These are phyloP conservation scores for Mallotus japonicus DNA, from an alignment of 441 rosid genomes.

Conservation along the genomic window DNA sequence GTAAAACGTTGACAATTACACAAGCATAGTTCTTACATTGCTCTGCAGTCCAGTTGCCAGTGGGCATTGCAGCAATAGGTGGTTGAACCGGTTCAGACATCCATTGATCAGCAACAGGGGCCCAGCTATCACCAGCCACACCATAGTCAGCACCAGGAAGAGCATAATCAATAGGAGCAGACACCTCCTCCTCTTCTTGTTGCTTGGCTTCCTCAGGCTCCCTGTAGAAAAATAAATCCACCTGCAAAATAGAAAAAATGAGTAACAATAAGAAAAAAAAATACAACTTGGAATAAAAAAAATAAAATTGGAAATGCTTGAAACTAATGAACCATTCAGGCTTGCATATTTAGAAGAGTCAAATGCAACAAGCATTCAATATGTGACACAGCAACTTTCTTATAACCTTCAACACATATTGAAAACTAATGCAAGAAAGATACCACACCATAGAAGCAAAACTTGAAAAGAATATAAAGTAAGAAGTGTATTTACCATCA, in stretches of 20 bases:
- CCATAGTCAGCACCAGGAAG: slow-evolving; percentile 9
- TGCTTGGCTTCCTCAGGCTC: slow-evolving; percentile 85
- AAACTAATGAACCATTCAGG: not conserved
- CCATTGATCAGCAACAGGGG: slow-evolving; percentile 17
- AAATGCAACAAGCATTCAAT: not conserved
- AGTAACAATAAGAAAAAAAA: not conserved
- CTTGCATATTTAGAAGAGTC: not conserved
- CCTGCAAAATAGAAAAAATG: slow-evolving; percentile 41
- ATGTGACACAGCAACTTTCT: not conserved
- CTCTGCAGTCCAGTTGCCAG: slow-evolving; percentile 8
- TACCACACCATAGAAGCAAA: not conserved
- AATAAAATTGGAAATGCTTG: not conserved
- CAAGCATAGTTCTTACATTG: slow-evolving; percentile 8
- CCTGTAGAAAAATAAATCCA: slow-evolving; percentile 87
- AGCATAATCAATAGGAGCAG: slow-evolving; percentile 17
- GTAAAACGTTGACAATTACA: not conserved
- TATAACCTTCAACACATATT: no score
- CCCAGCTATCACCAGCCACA: slow-evolving; percentile 17
- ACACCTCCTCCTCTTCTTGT: slow-evolving; percentile 47
- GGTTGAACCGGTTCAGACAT: slow-evolving; percentile 1
- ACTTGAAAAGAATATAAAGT: not conserved
- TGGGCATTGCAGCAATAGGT: slow-evolving; percentile 25
- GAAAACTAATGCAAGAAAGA: no score
- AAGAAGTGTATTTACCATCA: slow-evolving; percentile 50
- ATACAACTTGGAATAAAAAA: not conserved